Evolutionary conservation across 257 asterid genomes (phyloP).

Genomic region (Coffea eugenioides): DNA sequence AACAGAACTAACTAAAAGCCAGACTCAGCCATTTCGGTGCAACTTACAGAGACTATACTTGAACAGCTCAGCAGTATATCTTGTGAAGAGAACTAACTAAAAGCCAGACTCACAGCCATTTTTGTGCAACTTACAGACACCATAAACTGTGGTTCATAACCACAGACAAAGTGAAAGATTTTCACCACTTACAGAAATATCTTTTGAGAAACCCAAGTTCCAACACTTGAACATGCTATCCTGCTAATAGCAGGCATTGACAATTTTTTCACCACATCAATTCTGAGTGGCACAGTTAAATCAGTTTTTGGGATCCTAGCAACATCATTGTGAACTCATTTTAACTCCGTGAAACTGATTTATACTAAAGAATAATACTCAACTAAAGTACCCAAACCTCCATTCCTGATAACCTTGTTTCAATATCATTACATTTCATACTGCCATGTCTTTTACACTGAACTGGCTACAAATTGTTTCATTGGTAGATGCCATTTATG

Average conservation of each 20-base stretch:
- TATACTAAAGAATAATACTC: background rate
- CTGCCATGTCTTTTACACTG: background rate
- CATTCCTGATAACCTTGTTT: background rate
- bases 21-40: background rate
- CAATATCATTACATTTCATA: background rate
- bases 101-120: background rate
- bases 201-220: background rate
- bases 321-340: background rate
- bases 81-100: too few relatives aligned
- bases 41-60: background rate
- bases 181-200: background rate
- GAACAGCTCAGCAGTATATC: background rate
- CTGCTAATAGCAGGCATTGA: background rate
- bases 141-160: background rate
- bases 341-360: background rate
- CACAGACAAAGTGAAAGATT: background rate
- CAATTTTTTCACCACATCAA: background rate
- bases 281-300: background rate
- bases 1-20: background rate
- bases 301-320: background rate
- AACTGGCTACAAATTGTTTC: background rate
- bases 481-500: background rate
- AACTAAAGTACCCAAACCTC: background rate
- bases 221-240: background rate
- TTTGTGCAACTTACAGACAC: background rate